These are phyloP conservation scores for Kodamaea alishanica DNA, from an alignment of 1,139 yeast genomes.

Conservation along the genomic window DNA sequence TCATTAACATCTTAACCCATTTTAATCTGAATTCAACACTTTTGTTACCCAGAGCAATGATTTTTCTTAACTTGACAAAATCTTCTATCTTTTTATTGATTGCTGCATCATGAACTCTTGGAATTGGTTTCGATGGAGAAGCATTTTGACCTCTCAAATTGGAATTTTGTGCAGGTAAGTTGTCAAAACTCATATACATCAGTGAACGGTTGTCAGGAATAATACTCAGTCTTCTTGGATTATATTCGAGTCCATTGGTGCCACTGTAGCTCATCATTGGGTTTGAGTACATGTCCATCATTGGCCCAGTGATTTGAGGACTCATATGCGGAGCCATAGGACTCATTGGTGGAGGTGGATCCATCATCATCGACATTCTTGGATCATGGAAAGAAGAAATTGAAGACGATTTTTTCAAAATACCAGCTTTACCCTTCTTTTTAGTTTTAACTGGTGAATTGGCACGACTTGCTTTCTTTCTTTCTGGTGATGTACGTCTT, in stretches of 20 bases:
- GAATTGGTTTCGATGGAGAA: constrained; percentile 1
- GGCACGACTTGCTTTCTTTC: constrained; percentile 1
- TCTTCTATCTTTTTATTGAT: constrained; percentile 34
- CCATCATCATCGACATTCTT: constrained; percentile 8
- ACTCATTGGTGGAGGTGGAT: constrained; percentile 2
- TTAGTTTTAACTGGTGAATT: constrained; percentile 3
- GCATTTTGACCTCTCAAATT: background rate
- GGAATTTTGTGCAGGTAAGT: background rate
- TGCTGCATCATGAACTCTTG: constrained; percentile 11
- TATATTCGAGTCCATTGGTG: constrained; percentile 4
- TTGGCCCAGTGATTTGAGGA: constrained; percentile 5
- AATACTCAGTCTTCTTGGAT: constrained; percentile 15
- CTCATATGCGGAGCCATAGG: constrained; percentile 1
- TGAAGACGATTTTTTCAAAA: constrained; percentile 7
- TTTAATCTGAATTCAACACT: constrained; percentile 39
- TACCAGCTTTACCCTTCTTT: constrained; percentile 3
- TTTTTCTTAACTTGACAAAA: constrained; percentile 32
- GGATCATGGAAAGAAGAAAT: constrained; percentile 13
- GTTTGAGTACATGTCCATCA: constrained; percentile 11
- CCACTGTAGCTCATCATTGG: constrained; percentile 21
- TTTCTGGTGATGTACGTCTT: constrained; percentile 8
- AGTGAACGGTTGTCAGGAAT: background rate
- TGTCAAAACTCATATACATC: constrained; percentile 13
- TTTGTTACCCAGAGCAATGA: constrained; percentile 45
- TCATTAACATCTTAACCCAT: constrained; percentile 46